A percentile compares a stretch with the other conserved stretches of the same genome.
These are phyloP conservation scores for Ascochyta lentis DNA, from an alignment of 2,329 filamentous ascomycete genomes.

Conservation along the genomic window DNA sequence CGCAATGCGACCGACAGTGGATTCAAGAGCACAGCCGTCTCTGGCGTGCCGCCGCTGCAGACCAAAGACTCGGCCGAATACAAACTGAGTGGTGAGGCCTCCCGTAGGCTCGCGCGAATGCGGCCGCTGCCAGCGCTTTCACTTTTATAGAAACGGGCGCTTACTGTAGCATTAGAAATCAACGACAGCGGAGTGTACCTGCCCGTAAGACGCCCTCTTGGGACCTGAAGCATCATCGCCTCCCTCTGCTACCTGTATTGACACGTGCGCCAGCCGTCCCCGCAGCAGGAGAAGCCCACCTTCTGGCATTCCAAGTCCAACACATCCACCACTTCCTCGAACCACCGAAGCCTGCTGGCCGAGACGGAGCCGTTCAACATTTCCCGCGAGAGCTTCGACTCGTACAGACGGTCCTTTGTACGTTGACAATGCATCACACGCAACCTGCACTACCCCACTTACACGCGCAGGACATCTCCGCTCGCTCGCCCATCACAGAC, in stretches of 20 bases:
- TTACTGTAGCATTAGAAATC: constrained; percentile 69
- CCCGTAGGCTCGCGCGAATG: constrained; percentile 2
- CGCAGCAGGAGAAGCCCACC: constrained; percentile 81
- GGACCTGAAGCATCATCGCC: neutral
- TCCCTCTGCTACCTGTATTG: constrained; percentile 15
- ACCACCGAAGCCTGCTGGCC: constrained; percentile 70
- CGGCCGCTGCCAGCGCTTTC: constrained; percentile 1
- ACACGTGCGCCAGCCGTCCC: constrained; percentile 67
- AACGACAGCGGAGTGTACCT: constrained; percentile 95
- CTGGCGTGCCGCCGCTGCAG: constrained; percentile 50
- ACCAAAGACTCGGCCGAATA: constrained; percentile 58
- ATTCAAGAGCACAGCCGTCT: constrained; percentile 44
- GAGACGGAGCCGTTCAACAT: constrained; percentile 95
- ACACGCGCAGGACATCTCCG: constrained; percentile 79
- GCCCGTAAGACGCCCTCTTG: constrained; percentile 66
- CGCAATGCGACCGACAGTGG: constrained; percentile 41
- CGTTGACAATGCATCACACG: constrained; percentile 45
- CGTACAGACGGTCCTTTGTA: constrained; percentile 94
- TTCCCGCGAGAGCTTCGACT: constrained; percentile 95
- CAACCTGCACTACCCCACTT: constrained; percentile 20
- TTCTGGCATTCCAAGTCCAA: constrained; percentile 70
- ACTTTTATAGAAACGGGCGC: constrained; percentile 26
- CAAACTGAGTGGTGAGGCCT: constrained; percentile 58
- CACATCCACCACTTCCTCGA: constrained; percentile 59
- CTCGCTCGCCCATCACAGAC: constrained; percentile 77